Evolutionary conservation across 2,329 filamentous ascomycete genomes (phyloP), one percentile per base, ranked within the genome.

Genomic region (Chaetomium sp.): DNA sequence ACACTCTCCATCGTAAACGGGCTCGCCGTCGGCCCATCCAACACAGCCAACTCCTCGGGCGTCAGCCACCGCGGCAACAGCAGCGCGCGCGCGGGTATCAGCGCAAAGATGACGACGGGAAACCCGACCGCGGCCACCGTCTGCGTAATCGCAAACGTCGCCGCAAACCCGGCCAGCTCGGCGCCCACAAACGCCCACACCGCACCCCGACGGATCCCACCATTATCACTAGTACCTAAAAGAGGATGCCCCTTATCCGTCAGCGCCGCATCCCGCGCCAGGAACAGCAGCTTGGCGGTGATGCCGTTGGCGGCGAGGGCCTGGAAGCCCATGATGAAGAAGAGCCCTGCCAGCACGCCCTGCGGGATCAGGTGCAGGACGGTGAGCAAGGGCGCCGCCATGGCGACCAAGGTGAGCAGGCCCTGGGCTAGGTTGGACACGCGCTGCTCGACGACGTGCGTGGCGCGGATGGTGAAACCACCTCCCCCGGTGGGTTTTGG

Each of bases 321-420:
- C 77, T 93, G 89, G 66, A 91, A 82, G 50, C 90, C 91, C 91
- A 94, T 93, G 74, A 92, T 85, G 77, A 93, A 93, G 81, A 94
- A 94, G 29, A 94, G 82, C 0, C 91, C 91, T 0, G 90, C 91
- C 62, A 94, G 83, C 1, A 93, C 90, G 65, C 88, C 90, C 73
- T 93, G 90, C 0, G 91, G 91, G 69, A 94, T 91, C 10, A 92
- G 83, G 71, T 92, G 88, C 10, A 94, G 80, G 19, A 93, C 90
- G 23, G 88, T 78, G 1, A 94, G 84, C 2, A 94, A 80, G 0
- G 91, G 91, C 0, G 88, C 88, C 0, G 87, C 85, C 90, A 93
- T 93, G 65, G 91, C 92, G 53, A 89, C 89, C 4, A 94, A 83
- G 0, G 90, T 92, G 2, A 94, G 80, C 0, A 94, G 83, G 4